Evolutionary conservation across 2,329 filamentous ascomycete genomes (phyloP), one percentile per base, ranked within the genome.

Genomic region (Phaeosphaeria sp.): DNA sequence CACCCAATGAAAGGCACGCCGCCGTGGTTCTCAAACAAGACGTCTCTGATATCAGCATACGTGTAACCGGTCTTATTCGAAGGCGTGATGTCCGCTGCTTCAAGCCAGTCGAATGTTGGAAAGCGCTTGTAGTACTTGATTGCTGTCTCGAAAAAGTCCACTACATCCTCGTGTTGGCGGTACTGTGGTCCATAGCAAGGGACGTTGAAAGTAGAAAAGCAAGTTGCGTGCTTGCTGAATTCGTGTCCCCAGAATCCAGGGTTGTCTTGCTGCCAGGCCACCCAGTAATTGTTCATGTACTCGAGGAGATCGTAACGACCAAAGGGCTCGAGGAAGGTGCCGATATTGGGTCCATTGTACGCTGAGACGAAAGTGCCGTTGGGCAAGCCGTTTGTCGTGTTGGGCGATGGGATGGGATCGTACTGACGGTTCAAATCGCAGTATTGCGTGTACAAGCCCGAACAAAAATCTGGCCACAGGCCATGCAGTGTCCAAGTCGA

Each of bases 231-330:
- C 79, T 90, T 90, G 76, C 80, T 83, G 79, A 87, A 89, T 71
- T 90, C 87, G 78, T 89, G 87, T 40, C 76, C 87, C 87, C 87
- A 90, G 77, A 91, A 85, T 33, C 83, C 80, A 50, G 78, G 73
- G 76, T 87, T 89, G 15, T 83, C 80, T 49, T 83, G 81, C 58
- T 78, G 77, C 63, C 86, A 85, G 48, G 82, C 82, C 63, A 89
- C 81, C 88, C 88, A 90, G 81, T 82, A 83, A 67, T 82, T 87
- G 69, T 87, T 85, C 88, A 90, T 90, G 78, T 83, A 90, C 2
- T 80, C 82, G 2, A 90, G 81, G 2, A 90, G 79, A 68, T 89
- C 87, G 60, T 80, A 80, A 63, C 83, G 84, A 56, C 84, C 85
- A 64, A 88, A 85, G 0, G 82, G 78, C 65, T 81, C 79, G 54